Conservation (phyloP, 371 early-diverging fungal genomes). For the Syncephalastrum racemosum region DNA sequence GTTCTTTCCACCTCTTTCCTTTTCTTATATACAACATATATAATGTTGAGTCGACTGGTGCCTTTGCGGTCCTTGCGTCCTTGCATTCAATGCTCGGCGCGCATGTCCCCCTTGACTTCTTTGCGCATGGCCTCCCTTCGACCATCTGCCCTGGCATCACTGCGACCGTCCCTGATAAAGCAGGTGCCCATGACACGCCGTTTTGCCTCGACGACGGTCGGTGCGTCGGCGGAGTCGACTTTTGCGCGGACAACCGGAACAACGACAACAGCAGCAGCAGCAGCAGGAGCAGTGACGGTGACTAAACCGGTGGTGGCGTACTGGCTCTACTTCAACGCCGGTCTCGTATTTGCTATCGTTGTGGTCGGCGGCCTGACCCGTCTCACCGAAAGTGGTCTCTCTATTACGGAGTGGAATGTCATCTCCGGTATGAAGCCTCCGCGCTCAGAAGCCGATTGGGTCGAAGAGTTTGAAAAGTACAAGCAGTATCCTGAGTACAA, state of each 20-base stretch:
- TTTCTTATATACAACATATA: too few species aligned
- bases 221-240: not conserved
- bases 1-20: too few species aligned
- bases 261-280: slow-evolving; percentile 5
- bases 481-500: slow-evolving; percentile 96
- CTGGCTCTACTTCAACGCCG: slow-evolving; percentile 89
- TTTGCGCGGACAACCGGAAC: slow-evolving; percentile 1
- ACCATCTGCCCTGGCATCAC: too few species aligned
- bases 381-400: slow-evolving; percentile 94
- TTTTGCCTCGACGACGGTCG: slow-evolving; percentile 8
- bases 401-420: slow-evolving; percentile 96
- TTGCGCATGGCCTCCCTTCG: too few species aligned
- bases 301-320: slow-evolving; percentile 79
- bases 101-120: too few species aligned
- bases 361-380: slow-evolving; percentile 96
- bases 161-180: too few species aligned
- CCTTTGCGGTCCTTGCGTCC: too few species aligned
- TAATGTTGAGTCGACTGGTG: too few species aligned
- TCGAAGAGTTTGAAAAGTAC: slow-evolving; percentile 94
- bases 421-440: slow-evolving; percentile 94
- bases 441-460: slow-evolving; percentile 85
- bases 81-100: too few species aligned
- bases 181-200: not conserved
- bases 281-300: slow-evolving; percentile 19
- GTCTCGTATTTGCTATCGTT: slow-evolving; percentile 91